Evolutionary conservation across 2,329 filamentous ascomycete genomes (phyloP), one percentile per base, ranked within the genome.

Genomic region (Onygenales sp.): DNA sequence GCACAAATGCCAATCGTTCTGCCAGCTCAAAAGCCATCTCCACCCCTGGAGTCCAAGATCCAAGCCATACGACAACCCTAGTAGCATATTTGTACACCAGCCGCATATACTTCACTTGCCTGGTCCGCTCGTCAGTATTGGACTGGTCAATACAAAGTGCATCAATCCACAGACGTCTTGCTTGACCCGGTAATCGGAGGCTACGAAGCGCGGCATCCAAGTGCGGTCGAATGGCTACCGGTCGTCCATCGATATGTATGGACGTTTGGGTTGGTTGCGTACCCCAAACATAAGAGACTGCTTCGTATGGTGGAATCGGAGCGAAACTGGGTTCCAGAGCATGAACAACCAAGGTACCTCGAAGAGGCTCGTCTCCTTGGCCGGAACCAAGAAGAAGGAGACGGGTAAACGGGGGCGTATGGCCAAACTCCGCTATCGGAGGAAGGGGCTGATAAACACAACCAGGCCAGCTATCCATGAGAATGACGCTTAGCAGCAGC

Each of bases 91-190:
- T 51, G 48, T 58, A 59, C 6, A 58, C 44, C 7, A 55, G 32
- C 7, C 42, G 17, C 54, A 59, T 59, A 36, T 55, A 43, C 27
- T 35, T 21, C 8, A 59, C 57, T 48, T 59, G 57, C 27, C 39
- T 32, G 7, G 43, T 54, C 36, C 51, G 41, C 42, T 59, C 57
- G 3, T 58, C 36, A 8, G 21, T 31, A 44, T 58, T 55, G 11
- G 27, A 38, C 51, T 59, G 57, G 41, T 58, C 50, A 49, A 58
- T 57, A 50, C 55, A 57, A 7, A 58, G n/a, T 9, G 55, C 55
- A 31, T 58, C 57, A 8, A 56, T 43, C 57, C 57, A 59, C 8
- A 59, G 32, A 11, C 38, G 32, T 21, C 53, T 32, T 2, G 53
- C 38, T 31, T 43, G 47, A 9, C 13, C 27, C 17, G 38, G 38